Evolutionary conservation across 257 asterid genomes (phyloP).

Genomic region (Forsythia viridissima): DNA sequence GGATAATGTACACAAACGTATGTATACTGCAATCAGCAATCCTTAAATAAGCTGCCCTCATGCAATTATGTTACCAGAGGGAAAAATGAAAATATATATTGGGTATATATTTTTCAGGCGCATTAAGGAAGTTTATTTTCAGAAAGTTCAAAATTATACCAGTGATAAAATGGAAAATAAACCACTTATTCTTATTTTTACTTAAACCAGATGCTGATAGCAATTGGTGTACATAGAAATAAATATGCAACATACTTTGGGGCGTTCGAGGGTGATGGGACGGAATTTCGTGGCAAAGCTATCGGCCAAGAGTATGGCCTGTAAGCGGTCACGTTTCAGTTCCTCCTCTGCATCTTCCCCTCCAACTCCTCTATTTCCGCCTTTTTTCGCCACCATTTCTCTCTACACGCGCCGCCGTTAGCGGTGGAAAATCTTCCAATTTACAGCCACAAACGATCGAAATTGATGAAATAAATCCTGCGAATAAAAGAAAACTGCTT

Average conservation of each 20-base stretch:
- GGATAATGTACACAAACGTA: background rate
- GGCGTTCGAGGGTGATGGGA: conserved; percentile 94
- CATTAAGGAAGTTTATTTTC: background rate
- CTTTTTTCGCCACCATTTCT: conserved; percentile 80
- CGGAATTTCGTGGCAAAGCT: conserved; percentile 95
- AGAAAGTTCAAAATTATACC: background rate
- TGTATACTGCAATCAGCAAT: background rate
- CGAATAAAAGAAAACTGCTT: background rate
- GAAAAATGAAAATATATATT: background rate
- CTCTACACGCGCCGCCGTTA: conserved; percentile 9
- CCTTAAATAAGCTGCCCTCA: background rate
- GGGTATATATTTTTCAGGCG: background rate
- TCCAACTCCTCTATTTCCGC: conserved; percentile 47
- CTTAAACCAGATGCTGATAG: background rate
- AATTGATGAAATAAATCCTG: background rate
- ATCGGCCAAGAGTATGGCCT: conserved; percentile 91
- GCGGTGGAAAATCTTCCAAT: background rate
- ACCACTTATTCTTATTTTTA: background rate
- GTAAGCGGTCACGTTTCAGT: conserved; percentile 69
- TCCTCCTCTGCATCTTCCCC: conserved; percentile 77
- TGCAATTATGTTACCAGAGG: background rate
- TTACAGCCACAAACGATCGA: background rate
- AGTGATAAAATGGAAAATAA: background rate
- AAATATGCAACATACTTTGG: conserved; percentile 54
- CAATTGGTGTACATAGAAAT: background rate